Evolutionary conservation across 2,329 filamentous ascomycete genomes (phyloP), one percentile per base, ranked within the genome.

Genomic region (Rhynchosporium agropyri): DNA sequence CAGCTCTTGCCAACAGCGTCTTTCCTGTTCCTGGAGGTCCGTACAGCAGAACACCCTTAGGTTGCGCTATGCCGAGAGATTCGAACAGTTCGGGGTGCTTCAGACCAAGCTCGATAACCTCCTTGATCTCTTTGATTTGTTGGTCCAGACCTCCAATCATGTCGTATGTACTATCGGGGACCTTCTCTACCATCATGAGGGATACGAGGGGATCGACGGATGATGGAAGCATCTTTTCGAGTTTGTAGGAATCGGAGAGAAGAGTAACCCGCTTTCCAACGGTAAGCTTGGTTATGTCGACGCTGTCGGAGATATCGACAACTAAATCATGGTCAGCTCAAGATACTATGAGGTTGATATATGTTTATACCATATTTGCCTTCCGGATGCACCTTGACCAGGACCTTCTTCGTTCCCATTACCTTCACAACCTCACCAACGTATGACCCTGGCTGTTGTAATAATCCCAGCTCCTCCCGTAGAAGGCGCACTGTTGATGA

Each of bases 121-220:
- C 95, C 81, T 99, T 99, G 83, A 99, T 99, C 77, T 99, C 95
- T 81, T 99, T 98, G 82, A 99, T 98, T 77, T 99, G 95, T 77
- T 99, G 94, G 76, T 99, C 95, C 66, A 99, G 82, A 70, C 95
- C 95, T 79, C 95, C 95, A 77, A 99, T 99, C 95, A 99, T 99
- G 80, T 99, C 95, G 83, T 99, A 99, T 76, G 95, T 99, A 81
- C 92, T 97, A 83, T 99, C 95, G 15, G 95, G 95, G 15, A 99
- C 95, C 84, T 99, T 99, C 77, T 99, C 95, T 58, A 99, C 95
- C 95, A 99, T 99, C 95, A 99, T 99, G 76, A 99, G 90, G 42
- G 95, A 99, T 62, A 99, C 95, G 63, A 99, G 89, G 43, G 95
- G 95, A 75, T 99, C 95, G 75, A 99, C 95, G 26, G 95, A 99